Percentiles rank a stretch among this genome's conserved stretches.
These are phyloP conservation scores for Hemileia vastatrix DNA, from an alignment of 1,284 basidiomycete species.

Conservation along the genomic window DNA sequence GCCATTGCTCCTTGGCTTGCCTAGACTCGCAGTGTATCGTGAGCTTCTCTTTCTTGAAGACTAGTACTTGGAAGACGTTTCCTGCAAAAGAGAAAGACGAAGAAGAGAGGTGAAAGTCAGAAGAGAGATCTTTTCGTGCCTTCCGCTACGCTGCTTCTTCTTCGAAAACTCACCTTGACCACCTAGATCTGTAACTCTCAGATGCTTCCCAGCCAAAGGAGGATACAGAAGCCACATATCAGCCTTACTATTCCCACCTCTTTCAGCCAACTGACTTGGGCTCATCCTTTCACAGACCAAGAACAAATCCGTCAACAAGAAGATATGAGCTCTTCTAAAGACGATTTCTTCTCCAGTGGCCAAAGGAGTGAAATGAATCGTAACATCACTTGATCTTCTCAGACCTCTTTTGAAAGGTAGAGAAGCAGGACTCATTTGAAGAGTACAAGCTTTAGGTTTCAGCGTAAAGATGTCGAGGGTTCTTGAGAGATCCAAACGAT, in stretches of 20 bases:
- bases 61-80: slow-evolving; percentile 32
- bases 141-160: background rate
- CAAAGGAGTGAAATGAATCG: slow-evolving; percentile 1
- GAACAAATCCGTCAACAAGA: slow-evolving; percentile 47
- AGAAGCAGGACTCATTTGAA: slow-evolving; percentile 16
- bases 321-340: slow-evolving; percentile 36
- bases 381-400: background rate
- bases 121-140: no score
- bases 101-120: no score
- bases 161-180: slow-evolving; percentile 45
- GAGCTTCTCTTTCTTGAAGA: slow-evolving; percentile 39
- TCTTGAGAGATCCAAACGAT: slow-evolving; percentile 63
- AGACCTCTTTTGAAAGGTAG: slow-evolving; percentile 8
- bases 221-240: slow-evolving; percentile 95
- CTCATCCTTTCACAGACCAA: slow-evolving; percentile 46
- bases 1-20: slow-evolving; percentile 37
- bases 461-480: slow-evolving; percentile 94
- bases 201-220: slow-evolving; percentile 86
- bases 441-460: slow-evolving; percentile 61
- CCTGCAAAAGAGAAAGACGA: no score
- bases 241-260: slow-evolving; percentile 32
- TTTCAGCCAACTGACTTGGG: slow-evolving; percentile 28
- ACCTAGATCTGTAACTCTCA: slow-evolving; percentile 43
- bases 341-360: slow-evolving; percentile 34
- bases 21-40: slow-evolving; percentile 32